phyloP scores from a whole-genome alignment of 306 rosid genomes.

The Castanea sativa region DNA sequence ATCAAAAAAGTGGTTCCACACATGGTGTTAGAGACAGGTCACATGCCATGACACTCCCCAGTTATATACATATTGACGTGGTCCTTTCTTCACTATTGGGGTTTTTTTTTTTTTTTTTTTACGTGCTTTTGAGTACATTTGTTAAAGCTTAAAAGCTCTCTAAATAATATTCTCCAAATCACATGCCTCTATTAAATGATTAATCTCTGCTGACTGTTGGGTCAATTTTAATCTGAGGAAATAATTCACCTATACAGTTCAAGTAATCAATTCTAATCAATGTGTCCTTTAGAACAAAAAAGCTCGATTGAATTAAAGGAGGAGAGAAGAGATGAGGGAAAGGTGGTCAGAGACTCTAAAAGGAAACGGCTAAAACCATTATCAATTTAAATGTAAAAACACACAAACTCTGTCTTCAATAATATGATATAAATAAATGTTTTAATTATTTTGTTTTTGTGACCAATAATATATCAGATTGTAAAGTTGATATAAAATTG shows the following conservation, averaged over 20 bases:
- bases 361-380: too few relatives aligned
- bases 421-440: too few relatives aligned
- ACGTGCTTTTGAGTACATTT: background rate
- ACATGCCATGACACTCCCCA: conserved; percentile 11
- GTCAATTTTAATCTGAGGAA: background rate
- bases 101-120: background rate
- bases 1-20: conserved; percentile 5
- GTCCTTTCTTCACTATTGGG: background rate
- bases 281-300: too few relatives aligned
- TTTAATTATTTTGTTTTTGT: too few relatives aligned
- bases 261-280: background rate
- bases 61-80: background rate
- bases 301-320: too few relatives aligned
- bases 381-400: too few relatives aligned
- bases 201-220: background rate
- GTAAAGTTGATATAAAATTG: too few relatives aligned
- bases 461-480: too few relatives aligned
- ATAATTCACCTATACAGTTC: background rate
- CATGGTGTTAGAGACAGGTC: conserved; percentile 26
- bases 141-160: background rate
- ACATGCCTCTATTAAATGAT: background rate
- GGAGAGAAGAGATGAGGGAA: too few relatives aligned
- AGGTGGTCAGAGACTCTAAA: too few relatives aligned
- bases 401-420: too few relatives aligned
- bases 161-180: background rate